phyloP scores from a whole-genome alignment of 192 early-diverging fungal genomes.

The Pilobolus umbonatus region DNA sequence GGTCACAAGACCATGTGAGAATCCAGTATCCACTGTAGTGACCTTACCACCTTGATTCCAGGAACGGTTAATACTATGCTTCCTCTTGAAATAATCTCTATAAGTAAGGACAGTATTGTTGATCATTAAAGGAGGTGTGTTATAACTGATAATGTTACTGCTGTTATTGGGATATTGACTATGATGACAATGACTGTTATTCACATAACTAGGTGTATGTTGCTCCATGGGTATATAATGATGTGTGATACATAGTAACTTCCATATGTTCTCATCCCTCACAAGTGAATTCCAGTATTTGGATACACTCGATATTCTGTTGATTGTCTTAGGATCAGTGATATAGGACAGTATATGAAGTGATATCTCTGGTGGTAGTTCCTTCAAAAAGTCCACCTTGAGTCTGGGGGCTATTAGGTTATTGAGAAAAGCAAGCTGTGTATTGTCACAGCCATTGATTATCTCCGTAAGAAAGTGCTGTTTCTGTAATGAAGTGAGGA shows the following conservation, averaged over 20 bases:
- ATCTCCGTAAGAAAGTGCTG: slow-evolving; percentile 40
- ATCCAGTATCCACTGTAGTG: slow-evolving; percentile 13
- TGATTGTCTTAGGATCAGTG: slow-evolving; percentile 71
- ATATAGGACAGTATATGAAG: slow-evolving; percentile 84
- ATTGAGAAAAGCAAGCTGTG: slow-evolving; percentile 44
- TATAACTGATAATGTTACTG: too few species aligned
- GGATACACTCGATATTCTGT: slow-evolving; percentile 67
- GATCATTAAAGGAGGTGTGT: background rate
- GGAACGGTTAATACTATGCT: slow-evolving; percentile 43
- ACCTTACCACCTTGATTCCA: slow-evolving; percentile 47
- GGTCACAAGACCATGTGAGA: slow-evolving; percentile 69
- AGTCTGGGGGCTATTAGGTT: slow-evolving; percentile 54
- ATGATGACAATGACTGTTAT: slow-evolving; percentile 17
- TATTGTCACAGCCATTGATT: slow-evolving; percentile 40
- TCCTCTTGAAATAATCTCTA: slow-evolving; percentile 50
- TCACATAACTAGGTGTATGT: slow-evolving; percentile 17
- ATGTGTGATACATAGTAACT: slow-evolving; percentile 32
- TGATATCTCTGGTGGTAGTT: slow-evolving; percentile 68
- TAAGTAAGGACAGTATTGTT: slow-evolving; percentile 29
- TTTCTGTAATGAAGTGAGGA: slow-evolving; percentile 29
- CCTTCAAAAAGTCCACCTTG: slow-evolving; percentile 86
- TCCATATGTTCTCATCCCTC: slow-evolving; percentile 43
- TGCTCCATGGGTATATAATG: slow-evolving; percentile 28
- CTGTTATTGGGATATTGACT: too few species aligned
- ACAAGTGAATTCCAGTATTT: slow-evolving; percentile 47